These are phyloP conservation scores for Sugiyamaella japonica DNA, from an alignment of 1,139 yeast genomes.

Conservation along the genomic window DNA sequence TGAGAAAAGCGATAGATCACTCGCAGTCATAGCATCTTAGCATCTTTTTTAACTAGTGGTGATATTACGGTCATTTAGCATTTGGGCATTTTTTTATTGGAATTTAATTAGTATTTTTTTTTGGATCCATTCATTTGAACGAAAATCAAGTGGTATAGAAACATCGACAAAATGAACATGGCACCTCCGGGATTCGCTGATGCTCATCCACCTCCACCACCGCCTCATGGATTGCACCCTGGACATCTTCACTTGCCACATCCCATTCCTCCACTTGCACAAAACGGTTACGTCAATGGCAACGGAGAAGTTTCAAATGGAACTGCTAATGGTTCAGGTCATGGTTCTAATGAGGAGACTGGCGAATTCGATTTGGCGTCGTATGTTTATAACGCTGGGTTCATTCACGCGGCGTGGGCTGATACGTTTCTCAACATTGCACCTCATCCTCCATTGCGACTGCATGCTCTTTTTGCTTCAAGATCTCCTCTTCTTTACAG, in stretches of 20 bases:
- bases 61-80: neutral
- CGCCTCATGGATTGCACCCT: conserved; percentile 15
- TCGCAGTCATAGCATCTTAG: neutral
- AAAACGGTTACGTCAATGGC: conserved; percentile 12
- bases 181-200: conserved; percentile 17
- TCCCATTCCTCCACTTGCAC: conserved; percentile 14
- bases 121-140: neutral
- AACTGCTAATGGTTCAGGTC: conserved; percentile 9
- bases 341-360: neutral
- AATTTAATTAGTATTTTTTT: neutral
- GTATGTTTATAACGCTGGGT: conserved; percentile 40
- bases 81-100: neutral
- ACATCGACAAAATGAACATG: conserved; percentile 7
- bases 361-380: conserved; percentile 31
- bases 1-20: neutral
- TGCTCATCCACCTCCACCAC: conserved; percentile 18
- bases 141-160: neutral
- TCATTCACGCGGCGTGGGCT: conserved; percentile 43
- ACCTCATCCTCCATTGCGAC: conserved; percentile 36
- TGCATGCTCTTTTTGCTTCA: conserved; percentile 40
- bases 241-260: conserved; percentile 16
- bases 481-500: conserved; percentile 39
- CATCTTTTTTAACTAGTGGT: neutral
- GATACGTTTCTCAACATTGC: conserved; percentile 38
- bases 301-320: conserved; percentile 2